Base-by-base conservation (phyloP, 2,329 filamentous ascomycete genomes). In the Claviceps paspali region DNA sequence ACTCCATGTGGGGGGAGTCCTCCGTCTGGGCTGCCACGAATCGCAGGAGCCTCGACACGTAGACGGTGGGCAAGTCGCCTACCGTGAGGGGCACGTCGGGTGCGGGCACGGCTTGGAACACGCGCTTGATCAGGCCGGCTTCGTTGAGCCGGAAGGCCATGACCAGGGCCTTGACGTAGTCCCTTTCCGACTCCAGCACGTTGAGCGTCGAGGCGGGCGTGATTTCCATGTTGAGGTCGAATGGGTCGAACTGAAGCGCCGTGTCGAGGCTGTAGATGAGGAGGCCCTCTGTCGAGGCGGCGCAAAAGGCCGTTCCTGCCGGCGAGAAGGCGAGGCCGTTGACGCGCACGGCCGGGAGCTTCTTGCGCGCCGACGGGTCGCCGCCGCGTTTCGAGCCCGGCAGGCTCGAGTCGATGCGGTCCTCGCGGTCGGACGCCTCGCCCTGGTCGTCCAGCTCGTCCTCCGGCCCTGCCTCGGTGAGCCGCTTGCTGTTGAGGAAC, bases 121-220 rank as follows among this genome's bases (percentile, higher is more conserved):
- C 83, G 38, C 77, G 76, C 48, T 82, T 81, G 43, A 95, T 76
- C 33, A 98, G 68, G 17, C 77, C 74, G 4, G 76, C 70, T 56
- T 93, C 84, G 60, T 94, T 95, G 41, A 98, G 76, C 5, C 92
- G 81, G 68, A 98, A 98, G 1, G 87, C 82, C 91, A 98, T 98
- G 45, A 95, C 78, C 5, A 98, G 65, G 1, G 91, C 88, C 60
- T 91, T 93, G 45, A 96, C 72, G 57, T 83, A 93, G 52, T 94
- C 83, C 43, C 72, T 73, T 39, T 86, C 76, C 29, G 59, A 63
- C 40, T 79, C 68, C 23, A 82, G 63, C 8, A 79, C 72, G 4
- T 70, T 62, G 1, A 96, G 68, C 0, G 86, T 91, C 2, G 80
- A 86, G 2, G 82, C 78, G 0, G 88, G 88, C 4, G 91, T 98